phyloP scores from a whole-genome alignment of 768 basidiomycete species.

The Pholiota molesta region DNA sequence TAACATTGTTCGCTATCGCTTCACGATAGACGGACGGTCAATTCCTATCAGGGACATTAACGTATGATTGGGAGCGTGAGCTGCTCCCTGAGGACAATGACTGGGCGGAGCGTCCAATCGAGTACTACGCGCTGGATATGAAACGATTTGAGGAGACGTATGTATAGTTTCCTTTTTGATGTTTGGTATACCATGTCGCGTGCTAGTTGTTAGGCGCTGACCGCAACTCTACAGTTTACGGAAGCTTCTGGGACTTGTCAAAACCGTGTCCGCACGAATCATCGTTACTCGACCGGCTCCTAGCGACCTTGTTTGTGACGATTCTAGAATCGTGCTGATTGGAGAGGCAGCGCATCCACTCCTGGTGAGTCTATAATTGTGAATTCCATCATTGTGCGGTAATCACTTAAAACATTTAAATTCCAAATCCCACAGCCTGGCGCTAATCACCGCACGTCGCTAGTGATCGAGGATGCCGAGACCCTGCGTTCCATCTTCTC shows the following conservation, averaged over 20 bases:
- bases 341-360: slow-evolving; percentile 66
- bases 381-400: background rate
- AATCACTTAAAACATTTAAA: background rate
- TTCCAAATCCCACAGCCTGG: slow-evolving; percentile 44
- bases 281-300: background rate
- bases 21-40: background rate
- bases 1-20: background rate
- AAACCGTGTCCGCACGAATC: background rate
- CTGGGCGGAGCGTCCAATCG: slow-evolving; percentile 16
- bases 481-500: slow-evolving; percentile 63
- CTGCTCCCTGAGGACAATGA: slow-evolving; percentile 27
- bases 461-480: slow-evolving; percentile 65
- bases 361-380: slow-evolving; percentile 34
- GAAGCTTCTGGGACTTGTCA: background rate
- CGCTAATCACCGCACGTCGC: slow-evolving; percentile 50
- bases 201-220: background rate
- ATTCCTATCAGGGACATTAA: background rate
- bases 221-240: background rate
- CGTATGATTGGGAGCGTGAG: background rate
- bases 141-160: background rate
- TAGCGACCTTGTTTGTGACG: slow-evolving; percentile 53
- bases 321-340: slow-evolving; percentile 51
- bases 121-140: background rate
- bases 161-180: background rate
- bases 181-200: background rate